A percentile compares a stretch with the other conserved stretches of the same genome.
phyloP scores from a whole-genome alignment of 2,329 filamentous ascomycete genomes.

The Saccharata proteae region DNA sequence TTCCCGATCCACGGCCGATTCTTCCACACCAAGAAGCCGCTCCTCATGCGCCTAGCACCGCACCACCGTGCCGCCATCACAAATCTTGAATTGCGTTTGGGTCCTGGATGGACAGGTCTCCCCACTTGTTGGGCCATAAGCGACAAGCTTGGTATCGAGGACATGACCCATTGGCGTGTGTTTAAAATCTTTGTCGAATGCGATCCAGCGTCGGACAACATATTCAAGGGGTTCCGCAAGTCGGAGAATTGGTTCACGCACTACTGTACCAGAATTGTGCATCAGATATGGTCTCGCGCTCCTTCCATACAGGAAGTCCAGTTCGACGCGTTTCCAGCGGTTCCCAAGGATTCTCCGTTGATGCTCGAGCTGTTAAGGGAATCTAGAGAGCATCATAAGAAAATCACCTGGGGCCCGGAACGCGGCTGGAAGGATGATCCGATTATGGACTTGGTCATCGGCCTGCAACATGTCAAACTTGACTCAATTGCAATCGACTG shows the following conservation, averaged over 20 bases:
- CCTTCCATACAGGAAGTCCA: constrained; percentile 47
- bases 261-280: constrained; percentile 49
- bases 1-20: constrained; percentile 43
- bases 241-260: constrained; percentile 57
- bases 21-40: constrained; percentile 61
- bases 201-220: constrained; percentile 52
- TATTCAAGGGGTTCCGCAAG: constrained; percentile 53
- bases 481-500: no score
- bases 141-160: constrained; percentile 46
- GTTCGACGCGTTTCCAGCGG: constrained; percentile 57
- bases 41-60: constrained; percentile 53
- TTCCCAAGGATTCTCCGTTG: constrained; percentile 54
- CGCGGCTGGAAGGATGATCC: constrained; percentile 50
- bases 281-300: constrained; percentile 43
- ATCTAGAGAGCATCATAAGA: constrained; percentile 30
- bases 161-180: constrained; percentile 47
- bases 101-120: constrained; percentile 60
- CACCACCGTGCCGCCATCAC: constrained; percentile 49
- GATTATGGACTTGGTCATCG: constrained; percentile 19
- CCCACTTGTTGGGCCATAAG: constrained; percentile 51
- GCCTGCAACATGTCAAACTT: no score
- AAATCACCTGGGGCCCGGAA: constrained; percentile 56
- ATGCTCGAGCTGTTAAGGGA: constrained; percentile 48
- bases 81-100: constrained; percentile 56
- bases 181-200: constrained; percentile 59